Base-by-base conservation (phyloP, 2,329 filamentous ascomycete species). In the Scedosporium boydii region DNA sequence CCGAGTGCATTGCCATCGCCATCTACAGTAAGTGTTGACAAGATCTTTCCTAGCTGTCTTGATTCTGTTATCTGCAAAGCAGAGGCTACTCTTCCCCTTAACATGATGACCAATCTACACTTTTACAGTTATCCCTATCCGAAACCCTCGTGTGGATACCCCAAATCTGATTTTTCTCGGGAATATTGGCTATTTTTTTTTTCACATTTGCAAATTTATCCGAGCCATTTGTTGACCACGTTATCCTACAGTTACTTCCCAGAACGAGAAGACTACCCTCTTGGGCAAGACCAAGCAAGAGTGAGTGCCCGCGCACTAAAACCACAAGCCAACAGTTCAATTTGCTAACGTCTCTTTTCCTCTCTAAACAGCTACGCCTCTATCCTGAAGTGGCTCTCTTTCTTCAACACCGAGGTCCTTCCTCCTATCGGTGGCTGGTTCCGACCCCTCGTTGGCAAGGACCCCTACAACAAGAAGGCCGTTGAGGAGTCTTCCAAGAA, bases 211-310 rank as follows among this genome's bases (percentile, higher is more conserved):
- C 27, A 26, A 26, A 27, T 26, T 59, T 55, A 55, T 23, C 23
- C 42, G 42, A 51, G 18, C 34, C 42, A 57, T 29, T 62, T 65
- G 68, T 74, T 78, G 70, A 78, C 71, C 63, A 61, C 58, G 58
- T 44, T 26, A 7, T 34, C 68, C 64, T 65, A 66, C 74, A 98
- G 95, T 99, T 76, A 92, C 95, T 73, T 98, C 95, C 71, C 95
- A 99, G 83, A 99, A 99, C 79, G 95, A 98, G 88, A 98, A 98
- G 89, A 99, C 95, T 72, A 96, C 92, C 70, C 92, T 99, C 69
- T 87, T 99, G 72, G 95, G 95, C 75, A 98, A 98, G 89, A 99
- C 93, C 82, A 99, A 99, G 89, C 93, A 99, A 84, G 95, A 99
- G 87, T 92, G 81, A 76, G 82, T 75, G 64, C n/a, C 56, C 14